phyloP scores from a whole-genome alignment of 805 yeast species.

The Scheffersomyces stipitis region DNA sequence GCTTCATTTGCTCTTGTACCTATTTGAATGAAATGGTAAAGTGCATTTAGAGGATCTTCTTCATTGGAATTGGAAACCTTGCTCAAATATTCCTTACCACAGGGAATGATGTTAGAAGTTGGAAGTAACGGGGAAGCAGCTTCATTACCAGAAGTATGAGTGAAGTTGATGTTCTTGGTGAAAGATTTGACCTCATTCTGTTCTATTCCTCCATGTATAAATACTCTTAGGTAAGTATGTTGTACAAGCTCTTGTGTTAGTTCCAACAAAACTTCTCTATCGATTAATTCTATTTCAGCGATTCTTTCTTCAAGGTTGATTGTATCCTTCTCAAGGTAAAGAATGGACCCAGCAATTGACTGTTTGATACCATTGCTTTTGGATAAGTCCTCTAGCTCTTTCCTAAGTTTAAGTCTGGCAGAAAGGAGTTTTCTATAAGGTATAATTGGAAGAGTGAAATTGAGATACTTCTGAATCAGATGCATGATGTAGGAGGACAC shows the following conservation, averaged over 20 bases:
- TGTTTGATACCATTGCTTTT: constrained; percentile 46
- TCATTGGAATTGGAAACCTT: constrained; percentile 29
- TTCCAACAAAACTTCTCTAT: constrained; percentile 27
- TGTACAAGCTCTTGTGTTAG: too few relatives aligned
- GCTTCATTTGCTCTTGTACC: constrained; percentile 43
- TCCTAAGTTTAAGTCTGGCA: constrained; percentile 48
- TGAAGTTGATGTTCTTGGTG: constrained; percentile 16
- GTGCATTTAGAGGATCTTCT: constrained; percentile 52
- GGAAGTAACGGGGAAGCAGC: constrained; percentile 18
- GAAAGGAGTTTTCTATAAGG: constrained; percentile 37
- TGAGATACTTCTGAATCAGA: constrained; percentile 24
- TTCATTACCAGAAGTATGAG: constrained; percentile 8
- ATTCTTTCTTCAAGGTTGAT: constrained; percentile 57
- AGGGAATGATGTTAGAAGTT: constrained; percentile 29
- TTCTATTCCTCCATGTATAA: constrained; percentile 52
- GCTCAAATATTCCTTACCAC: constrained; percentile 21
- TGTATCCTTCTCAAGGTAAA: constrained; percentile 54
- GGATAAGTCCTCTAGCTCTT: constrained; percentile 44
- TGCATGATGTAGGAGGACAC: constrained; percentile 34
- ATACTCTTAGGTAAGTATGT: constrained; percentile 36
- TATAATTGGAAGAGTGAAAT: constrained; percentile 5
- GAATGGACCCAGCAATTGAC: constrained; percentile 50
- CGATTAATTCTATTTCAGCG: constrained; percentile 50
- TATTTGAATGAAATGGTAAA: constrained; percentile 56
- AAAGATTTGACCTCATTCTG: constrained; percentile 15